Base-by-base conservation (phyloP, 208 protist genomes). In the Novymonas esmeraldas region DNA sequence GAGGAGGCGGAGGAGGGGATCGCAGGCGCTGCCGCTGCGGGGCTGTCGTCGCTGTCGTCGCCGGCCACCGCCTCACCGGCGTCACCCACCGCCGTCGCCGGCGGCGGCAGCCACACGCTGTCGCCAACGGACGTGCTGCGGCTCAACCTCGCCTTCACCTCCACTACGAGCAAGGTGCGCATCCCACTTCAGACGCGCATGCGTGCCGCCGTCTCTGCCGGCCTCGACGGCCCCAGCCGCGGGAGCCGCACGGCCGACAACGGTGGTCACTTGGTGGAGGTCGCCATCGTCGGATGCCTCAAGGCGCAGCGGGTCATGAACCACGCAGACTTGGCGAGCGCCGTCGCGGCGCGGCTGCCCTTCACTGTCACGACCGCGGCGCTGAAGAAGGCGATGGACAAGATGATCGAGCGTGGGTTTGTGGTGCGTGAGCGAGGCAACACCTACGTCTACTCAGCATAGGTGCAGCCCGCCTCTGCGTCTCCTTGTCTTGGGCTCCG, bases 341-440 rank as follows among this genome's bases (percentile, higher is more conserved):
- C 89, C 52, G 56, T 98, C 4, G 64, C 64, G 24, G 70, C 93
- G 20, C 71, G 82, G 57, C 74, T 98, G 20, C 85, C 87, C 24
- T 99, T 98, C 63, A 75, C 86, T 7, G 77, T 97, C 26, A 87
- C 96, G 39, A 63, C 79, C 24, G 63, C 73, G 5, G 76, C 86
- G 29, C 33, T 99, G 26, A 99, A 99, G 82, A 95, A 95, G 67
- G 63, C 90, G 6, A 92, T 99, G 7, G 96, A 98, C 62, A 86
- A 74, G 44, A 74, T 99, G 45, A 96, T 99, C 55, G 95, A 98
- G 20, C 89, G 97, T 20, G 97, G 97, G 26, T 99, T 98, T 72
- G 33, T 99, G 20, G 82, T 91, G 60, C 86, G 98, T 33, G 85
- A 85, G 24, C 76, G 93, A 39, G 44, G 79, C 11, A 79, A 56